A percentile compares a stretch with the other conserved stretches of the same genome.
Conservation (phyloP, 2,329 filamentous ascomycete genomes). For the Fusarium fujikuroi region DNA sequence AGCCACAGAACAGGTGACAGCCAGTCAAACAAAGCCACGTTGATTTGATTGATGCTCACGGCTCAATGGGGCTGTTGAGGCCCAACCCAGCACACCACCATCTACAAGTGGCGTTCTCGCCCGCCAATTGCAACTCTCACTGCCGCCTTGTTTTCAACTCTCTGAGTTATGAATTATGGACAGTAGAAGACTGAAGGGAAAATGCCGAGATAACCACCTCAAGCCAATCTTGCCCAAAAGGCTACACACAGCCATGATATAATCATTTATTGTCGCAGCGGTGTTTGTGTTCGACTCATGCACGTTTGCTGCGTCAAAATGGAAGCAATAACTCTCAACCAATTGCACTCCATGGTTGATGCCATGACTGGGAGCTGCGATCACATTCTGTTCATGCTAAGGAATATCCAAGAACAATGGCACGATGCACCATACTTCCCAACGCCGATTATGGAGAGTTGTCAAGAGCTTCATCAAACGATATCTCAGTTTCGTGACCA, state of each 20-base stretch:
- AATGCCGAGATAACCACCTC: neutral
- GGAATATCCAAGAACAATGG: neutral
- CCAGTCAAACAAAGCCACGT: neutral
- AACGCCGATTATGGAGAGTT: neutral
- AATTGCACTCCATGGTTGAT: neutral
- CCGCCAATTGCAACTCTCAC: neutral
- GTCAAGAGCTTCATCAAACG: rapidly evolving
- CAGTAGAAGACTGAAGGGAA: rapidly evolving
- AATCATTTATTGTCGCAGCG: no score
- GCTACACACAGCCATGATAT: no score
- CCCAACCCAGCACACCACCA: neutral
- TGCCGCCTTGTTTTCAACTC: neutral
- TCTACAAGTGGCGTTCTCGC: neutral
- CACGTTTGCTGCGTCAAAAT: neutral
- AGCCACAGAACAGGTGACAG: neutral
- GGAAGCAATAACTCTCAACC: neutral
- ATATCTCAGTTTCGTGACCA: neutral
- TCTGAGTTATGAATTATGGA: neutral
- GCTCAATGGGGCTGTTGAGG: neutral
- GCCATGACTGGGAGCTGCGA: neutral
- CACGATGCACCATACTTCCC: neutral
- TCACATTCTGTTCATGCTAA: neutral
- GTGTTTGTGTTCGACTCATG: no score
- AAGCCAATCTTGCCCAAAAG: neutral
- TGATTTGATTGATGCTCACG: neutral